Evolutionary conservation across 83 land plant species (phyloP).

Genomic region (Isoetes engelmannii): DNA sequence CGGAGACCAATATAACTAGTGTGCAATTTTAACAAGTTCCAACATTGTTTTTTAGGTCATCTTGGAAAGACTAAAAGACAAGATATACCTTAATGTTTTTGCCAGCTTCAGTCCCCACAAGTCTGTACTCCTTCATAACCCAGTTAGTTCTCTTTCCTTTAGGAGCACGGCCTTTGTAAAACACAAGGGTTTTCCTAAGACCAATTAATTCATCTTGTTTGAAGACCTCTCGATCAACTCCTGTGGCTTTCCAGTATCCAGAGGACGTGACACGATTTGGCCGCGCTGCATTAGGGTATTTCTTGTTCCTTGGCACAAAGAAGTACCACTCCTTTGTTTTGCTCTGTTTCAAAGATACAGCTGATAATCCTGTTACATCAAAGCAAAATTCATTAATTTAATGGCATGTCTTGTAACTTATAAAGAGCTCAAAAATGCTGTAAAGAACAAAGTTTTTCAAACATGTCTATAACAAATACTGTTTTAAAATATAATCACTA

Average conservation of each 20-base stretch:
- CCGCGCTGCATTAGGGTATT: slow-evolving; percentile 21
- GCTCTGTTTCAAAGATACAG: not conserved
- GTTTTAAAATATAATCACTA: not conserved
- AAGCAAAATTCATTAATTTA: not conserved
- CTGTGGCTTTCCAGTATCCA: slow-evolving; percentile 68
- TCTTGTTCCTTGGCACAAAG: slow-evolving; percentile 13
- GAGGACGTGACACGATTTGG: slow-evolving; percentile 37
- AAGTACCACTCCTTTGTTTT: slow-evolving; percentile 14
- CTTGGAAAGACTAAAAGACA: no score
- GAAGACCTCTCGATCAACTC: slow-evolving; percentile 40
- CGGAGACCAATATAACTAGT: no score
- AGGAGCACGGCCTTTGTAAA: slow-evolving; percentile 55
- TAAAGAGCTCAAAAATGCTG: not conserved
- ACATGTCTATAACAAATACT: not conserved
- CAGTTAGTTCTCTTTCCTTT: slow-evolving; percentile 48
- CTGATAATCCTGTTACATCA: not conserved
- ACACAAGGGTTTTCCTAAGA: slow-evolving; percentile 49
- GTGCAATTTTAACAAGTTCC: no score
- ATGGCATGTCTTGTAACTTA: not conserved
- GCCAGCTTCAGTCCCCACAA: slow-evolving; percentile 29
- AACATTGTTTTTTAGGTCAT: no score
- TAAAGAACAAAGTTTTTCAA: not conserved
- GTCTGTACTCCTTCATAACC: slow-evolving; percentile 61
- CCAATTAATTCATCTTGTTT: slow-evolving; percentile 33
- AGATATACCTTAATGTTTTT: no score